A percentile compares a stretch with the other conserved stretches of the same genome.
Evolutionary conservation across 176 grass and related monocot species (phyloP).

Genomic region (Musa troglodytarum): DNA sequence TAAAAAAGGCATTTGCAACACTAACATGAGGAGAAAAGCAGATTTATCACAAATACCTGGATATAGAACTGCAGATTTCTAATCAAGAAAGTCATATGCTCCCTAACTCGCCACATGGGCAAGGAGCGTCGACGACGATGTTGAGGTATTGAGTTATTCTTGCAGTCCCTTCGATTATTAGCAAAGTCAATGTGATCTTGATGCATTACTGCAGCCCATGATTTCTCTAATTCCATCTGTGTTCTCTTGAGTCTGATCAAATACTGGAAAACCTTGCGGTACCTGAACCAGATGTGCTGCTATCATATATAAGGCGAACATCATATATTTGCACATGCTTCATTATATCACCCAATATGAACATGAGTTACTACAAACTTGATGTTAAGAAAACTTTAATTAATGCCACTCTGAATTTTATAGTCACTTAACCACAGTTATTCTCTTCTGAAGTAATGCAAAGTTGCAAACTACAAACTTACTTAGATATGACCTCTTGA

Average conservation of each 20-base stretch:
- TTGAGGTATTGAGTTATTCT: constrained; percentile 45
- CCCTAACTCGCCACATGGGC: constrained; percentile 91
- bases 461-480: constrained; percentile 22
- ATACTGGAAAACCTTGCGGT: constrained; percentile 93
- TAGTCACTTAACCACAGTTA: background rate
- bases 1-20: background rate
- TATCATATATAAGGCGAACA: constrained; percentile 10
- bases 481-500: constrained; percentile 96
- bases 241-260: constrained; percentile 94
- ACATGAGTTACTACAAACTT: constrained; percentile 7
- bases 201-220: constrained; percentile 95
- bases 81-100: constrained; percentile 99
- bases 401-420: background rate
- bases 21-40: background rate
- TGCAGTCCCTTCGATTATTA: constrained; percentile 58
- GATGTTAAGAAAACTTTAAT: background rate
- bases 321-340: background rate
- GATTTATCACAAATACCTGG: constrained; percentile 45
- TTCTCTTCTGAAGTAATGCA: background rate
- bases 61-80: constrained; percentile 98
- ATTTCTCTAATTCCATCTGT: constrained; percentile 98
- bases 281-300: constrained; percentile 39
- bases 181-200: constrained; percentile 98
- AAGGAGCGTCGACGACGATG: constrained; percentile 47
- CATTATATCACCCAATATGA: constrained; percentile 6